Percentiles rank a stretch among this genome's conserved stretches.
phyloP scores from a whole-genome alignment of 2,329 filamentous ascomycete genomes.

The Pseudocercospora musae region DNA sequence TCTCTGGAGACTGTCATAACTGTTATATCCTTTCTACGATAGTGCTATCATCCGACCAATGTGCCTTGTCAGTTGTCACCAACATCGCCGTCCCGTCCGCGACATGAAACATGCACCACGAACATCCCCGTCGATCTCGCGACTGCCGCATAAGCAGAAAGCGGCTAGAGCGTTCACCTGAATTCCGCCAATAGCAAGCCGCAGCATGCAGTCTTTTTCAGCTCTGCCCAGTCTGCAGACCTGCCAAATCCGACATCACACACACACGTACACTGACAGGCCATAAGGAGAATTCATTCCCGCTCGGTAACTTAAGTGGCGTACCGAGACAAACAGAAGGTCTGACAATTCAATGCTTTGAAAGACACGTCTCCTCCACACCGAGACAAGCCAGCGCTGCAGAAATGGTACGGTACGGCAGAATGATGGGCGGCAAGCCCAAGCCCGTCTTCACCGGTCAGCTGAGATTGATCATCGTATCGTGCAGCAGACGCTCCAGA shows the following conservation, averaged over 20 bases:
- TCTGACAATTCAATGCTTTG: background rate
- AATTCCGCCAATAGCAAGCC: conserved; percentile 10
- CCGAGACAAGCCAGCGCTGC: background rate
- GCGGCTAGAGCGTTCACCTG: background rate
- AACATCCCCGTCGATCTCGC: background rate
- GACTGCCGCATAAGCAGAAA: conserved; percentile 2
- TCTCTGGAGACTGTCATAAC: no score
- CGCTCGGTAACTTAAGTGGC: conserved; percentile 11
- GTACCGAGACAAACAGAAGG: conserved; percentile 4
- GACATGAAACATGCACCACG: background rate
- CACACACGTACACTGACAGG: background rate
- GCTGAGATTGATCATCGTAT: background rate
- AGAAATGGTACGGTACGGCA: no score
- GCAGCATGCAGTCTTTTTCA: background rate
- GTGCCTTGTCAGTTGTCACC: background rate
- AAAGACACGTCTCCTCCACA: background rate
- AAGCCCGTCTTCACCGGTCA: background rate
- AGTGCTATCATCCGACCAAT: background rate
- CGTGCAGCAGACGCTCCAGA: background rate
- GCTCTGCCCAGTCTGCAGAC: no score
- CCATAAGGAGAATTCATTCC: background rate
- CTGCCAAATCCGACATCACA: background rate
- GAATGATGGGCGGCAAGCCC: no score
- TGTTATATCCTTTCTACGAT: background rate
- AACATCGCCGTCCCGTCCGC: background rate